Base-by-base conservation (phyloP, 495 filamentous ascomycete species). In the Xylaria intraflava region DNA sequence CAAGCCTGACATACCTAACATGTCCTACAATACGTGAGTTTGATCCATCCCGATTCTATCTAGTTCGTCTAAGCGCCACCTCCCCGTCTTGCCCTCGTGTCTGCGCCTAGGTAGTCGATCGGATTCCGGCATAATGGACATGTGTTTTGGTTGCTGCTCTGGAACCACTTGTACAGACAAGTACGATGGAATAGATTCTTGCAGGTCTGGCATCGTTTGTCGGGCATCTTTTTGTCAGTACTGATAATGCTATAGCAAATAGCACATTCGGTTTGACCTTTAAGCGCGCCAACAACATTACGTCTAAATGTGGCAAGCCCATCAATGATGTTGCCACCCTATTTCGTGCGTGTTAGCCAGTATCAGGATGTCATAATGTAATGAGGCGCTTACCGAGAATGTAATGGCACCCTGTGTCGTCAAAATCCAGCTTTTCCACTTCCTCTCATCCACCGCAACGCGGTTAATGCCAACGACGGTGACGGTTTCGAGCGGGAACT, bases 181-280 rank as follows among this genome's bases (percentile, higher is more conserved):
- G 81, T 77, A 5, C 83, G 79, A 71, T 99, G 94, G 73, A 96
- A 99, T 49, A 85, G 72, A 70, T 99, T 89, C 74, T 90, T 91
- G 77, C 94, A 99, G 3, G 93, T 97, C 45, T 79, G 77, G 72
- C 94, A 99, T 42, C 82, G 77, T 71, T 96, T 96, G 63, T 87
- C 90, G 1, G 94, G 93, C 58, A 94, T 79, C 69, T 85, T 84
- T 75, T 87, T 88, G 65, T 95, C 90, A 14, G 78, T 82, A 24
- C 87, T 85, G 48, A 98, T 86, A 59, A 97, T 90, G 41, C 84
- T 89, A 71, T 96, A 97, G 73, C 93, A 98, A 65, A 97, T 97
- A 3, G 93, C 88, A 64, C 93, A 99, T 72, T 97, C 93, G 11
- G 80, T 90, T 66, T 97, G 90, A 3, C 89, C 92, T 71, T 95